These are phyloP conservation scores for Bryum argenteum DNA, from an alignment of 225 moss, liverwort and hornwort genomes.

Conservation along the genomic window DNA sequence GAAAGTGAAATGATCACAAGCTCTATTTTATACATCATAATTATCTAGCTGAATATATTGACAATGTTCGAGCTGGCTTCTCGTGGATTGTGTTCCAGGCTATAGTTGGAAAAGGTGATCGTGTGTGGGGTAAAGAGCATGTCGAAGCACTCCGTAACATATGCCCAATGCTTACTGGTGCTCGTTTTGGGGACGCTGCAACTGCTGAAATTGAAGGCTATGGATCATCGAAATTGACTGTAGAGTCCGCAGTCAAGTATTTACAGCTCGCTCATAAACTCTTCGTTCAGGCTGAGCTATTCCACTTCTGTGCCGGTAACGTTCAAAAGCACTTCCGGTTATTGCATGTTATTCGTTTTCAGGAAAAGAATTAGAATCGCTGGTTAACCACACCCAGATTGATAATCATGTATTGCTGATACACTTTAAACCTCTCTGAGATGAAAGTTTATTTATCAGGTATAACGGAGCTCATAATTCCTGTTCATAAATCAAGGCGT, in stretches of 20 bases:
- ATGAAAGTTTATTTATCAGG: constrained; percentile 34
- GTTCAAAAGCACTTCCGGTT: constrained; percentile 18
- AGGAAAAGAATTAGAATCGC: neutral
- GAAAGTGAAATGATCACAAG: neutral
- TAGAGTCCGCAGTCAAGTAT: constrained; percentile 97
- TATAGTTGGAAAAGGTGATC: constrained; percentile 79
- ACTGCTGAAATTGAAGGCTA: constrained; percentile 97
- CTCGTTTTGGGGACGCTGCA: constrained; percentile 88
- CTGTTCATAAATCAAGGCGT: constrained; percentile 91
- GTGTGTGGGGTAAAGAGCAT: constrained; percentile 91
- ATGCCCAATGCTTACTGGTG: constrained; percentile 93
- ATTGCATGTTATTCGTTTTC: neutral
- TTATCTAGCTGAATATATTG: neutral
- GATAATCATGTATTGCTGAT: no score
- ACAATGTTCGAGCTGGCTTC: constrained; percentile 10
- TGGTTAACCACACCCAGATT: no score
- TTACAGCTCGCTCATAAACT: constrained; percentile 93
- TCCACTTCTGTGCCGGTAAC: constrained; percentile 90
- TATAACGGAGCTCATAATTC: constrained; percentile 92
- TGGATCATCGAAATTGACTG: constrained; percentile 92
- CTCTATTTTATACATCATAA: neutral
- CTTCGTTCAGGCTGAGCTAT: constrained; percentile 88
- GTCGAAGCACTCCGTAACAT: constrained; percentile 78
- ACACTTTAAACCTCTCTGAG: neutral
- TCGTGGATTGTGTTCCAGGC: constrained; percentile 62